phyloP scores from a whole-genome alignment of 768 basidiomycete species.

The Pisolithus orientalis region DNA sequence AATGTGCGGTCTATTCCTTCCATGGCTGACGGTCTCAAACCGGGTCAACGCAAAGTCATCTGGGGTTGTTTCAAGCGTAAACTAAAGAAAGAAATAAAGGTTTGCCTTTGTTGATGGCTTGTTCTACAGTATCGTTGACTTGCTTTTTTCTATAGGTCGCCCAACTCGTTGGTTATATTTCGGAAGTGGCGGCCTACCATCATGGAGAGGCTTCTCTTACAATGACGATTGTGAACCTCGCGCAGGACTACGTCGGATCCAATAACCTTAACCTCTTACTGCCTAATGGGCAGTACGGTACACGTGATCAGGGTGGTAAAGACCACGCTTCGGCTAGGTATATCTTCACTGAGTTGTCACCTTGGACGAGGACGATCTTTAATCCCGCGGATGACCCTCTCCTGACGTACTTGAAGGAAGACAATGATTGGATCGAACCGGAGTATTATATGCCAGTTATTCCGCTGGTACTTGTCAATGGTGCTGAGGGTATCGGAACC shows the following conservation, averaged over 20 bases:
- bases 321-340: conserved; percentile 97
- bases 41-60: conserved; percentile 94
- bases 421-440: conserved; percentile 82
- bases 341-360: conserved; percentile 78
- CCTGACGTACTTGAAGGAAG: conserved; percentile 81
- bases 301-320: conserved; percentile 88
- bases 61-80: conserved; percentile 97
- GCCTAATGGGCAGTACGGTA: conserved; percentile 95
- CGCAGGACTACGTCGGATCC: conserved; percentile 90
- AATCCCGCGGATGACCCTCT: conserved; percentile 81
- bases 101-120: conserved; percentile 16
- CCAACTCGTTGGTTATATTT: conserved; percentile 93
- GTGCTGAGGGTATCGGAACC: conserved; percentile 96
- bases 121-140: neutral
- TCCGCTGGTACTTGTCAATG: conserved; percentile 87
- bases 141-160: conserved; percentile 51
- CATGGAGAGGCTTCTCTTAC: conserved; percentile 90
- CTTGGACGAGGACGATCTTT: conserved; percentile 72
- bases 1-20: conserved; percentile 98
- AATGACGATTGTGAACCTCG: conserved; percentile 87
- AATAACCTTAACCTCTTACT: conserved; percentile 89
- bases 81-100: conserved; percentile 87
- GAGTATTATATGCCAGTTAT: conserved; percentile 91
- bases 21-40: conserved; percentile 90
- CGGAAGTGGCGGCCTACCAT: conserved; percentile 92